Base-by-base conservation (phyloP, 208 protist genomes). In the Acanthamoeba comandoni region DNA sequence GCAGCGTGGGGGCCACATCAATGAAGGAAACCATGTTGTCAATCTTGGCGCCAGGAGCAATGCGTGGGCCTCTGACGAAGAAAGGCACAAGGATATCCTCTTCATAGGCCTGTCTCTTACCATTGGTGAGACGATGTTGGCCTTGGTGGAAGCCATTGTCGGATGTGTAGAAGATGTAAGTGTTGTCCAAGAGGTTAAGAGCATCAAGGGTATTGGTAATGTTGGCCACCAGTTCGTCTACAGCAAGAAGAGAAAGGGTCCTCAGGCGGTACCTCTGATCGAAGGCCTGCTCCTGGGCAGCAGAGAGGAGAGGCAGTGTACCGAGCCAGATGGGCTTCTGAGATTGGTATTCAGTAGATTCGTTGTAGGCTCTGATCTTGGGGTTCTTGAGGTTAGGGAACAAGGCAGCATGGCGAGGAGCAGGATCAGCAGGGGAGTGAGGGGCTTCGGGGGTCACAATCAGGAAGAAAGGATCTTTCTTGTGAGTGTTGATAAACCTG, bases 121-220 rank as follows among this genome's bases (percentile, higher is more conserved):
- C 24, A 43, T 52, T 35, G 35, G n/a, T 35, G 35, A 77, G 35
- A 19, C 69, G 69, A 24, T 52, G 35, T 43, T 77, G 69, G 4
- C 69, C 69, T 43, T 52, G 35, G 31, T 77, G 69, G 69, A 52
- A 77, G 69, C 69, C 69, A 39, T 77, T 35, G 69, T 77, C 69
- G 35, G 69, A 77, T 5, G 69, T 77, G 69, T 77, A 77, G 35
- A 77, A n/a, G 35, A 77, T 77, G 69, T 77, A 77, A 43, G 69
- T 77, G 69, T 77, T 24, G n/a, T 77, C 69, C 9, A 77, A 26
- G 7, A 52, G 5, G 35, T 24, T 24, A 15, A 52, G 19, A 4
- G 24, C 35, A 8, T 35, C 24, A 8, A 77, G 69, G 19, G 22
- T 35, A 17, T 52, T 24, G 7, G 52, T 43, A 24, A 77, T 77